Conservation (phyloP, 495 filamentous ascomycete species). For the Neurospora pannonica region DNA sequence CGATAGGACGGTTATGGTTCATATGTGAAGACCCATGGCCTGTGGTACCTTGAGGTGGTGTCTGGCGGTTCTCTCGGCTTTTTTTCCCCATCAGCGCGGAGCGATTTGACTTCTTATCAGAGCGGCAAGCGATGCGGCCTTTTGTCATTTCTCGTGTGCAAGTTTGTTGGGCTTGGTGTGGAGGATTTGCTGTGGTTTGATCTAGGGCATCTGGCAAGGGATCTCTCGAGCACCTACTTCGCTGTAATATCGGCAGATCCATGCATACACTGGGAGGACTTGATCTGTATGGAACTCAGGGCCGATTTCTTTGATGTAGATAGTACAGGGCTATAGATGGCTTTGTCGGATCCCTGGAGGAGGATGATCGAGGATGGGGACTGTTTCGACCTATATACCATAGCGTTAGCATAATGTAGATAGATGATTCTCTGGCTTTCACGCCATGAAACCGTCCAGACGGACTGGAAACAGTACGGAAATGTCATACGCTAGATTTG, state of each 20-base stretch:
- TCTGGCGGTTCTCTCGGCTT: background rate
- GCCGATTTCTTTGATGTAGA: background rate
- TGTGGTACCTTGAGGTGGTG: background rate
- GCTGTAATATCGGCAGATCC: background rate
- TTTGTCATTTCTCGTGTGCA: background rate
- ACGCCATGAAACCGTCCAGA: background rate
- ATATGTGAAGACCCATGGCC: slow-evolving; percentile 35
- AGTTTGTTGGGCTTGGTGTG: background rate
- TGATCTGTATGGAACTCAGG: background rate
- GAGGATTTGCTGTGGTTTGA: background rate
- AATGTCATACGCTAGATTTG: background rate
- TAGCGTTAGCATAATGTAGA: background rate
- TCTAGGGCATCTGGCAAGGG: background rate
- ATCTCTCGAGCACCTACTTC: background rate
- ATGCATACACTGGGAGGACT: background rate
- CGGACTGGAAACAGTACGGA: background rate
- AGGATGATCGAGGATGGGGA: background rate
- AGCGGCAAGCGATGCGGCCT: background rate
- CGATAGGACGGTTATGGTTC: slow-evolving; percentile 59
- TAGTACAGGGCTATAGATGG: background rate
- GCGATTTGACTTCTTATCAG: background rate
- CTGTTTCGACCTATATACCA: background rate
- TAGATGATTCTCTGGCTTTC: background rate
- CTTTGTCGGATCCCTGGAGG: background rate
- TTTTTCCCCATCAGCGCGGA: background rate